Evolutionary conservation across 177 flowering plant species (phyloP).

Genomic region (Vitis hybrid): DNA sequence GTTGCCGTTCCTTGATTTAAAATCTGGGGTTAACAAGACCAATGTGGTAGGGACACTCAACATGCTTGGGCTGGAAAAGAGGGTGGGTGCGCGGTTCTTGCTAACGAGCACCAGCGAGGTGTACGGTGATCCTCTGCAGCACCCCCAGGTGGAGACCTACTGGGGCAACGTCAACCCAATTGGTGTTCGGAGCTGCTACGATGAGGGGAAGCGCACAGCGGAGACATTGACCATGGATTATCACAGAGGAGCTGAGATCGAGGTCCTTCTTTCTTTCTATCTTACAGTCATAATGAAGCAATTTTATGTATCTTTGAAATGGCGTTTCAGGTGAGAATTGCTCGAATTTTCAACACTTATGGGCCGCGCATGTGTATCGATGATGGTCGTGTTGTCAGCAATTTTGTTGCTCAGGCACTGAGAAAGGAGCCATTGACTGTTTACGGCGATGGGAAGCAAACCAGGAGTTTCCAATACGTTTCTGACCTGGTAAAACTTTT

Average conservation of each 20-base stretch:
- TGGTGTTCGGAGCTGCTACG: conserved; percentile 61
- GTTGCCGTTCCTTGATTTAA: conserved; percentile 26
- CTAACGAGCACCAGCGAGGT: conserved; percentile 86
- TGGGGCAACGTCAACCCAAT: conserved; percentile 92
- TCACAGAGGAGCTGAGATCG: conserved; percentile 47
- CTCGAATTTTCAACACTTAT: conserved; percentile 34
- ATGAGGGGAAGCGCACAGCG: conserved; percentile 58
- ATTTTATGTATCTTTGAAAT: background rate
- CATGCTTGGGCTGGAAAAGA: conserved; percentile 80
- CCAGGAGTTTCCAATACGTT: conserved; percentile 43
- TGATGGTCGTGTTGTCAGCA: conserved; percentile 40
- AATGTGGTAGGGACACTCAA: conserved; percentile 83
- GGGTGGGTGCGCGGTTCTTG: conserved; percentile 73
- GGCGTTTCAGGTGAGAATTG: conserved; percentile 24
- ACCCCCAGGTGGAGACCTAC: conserved; percentile 78
- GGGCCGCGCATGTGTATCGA: conserved; percentile 39
- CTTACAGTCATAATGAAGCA: no score
- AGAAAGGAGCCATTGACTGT: conserved; percentile 40
- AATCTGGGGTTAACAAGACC: conserved; percentile 52
- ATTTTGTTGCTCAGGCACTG: conserved; percentile 38
- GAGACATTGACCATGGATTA: conserved; percentile 59
- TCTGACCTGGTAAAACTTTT: conserved; percentile 30
- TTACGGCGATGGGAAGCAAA: conserved; percentile 43
- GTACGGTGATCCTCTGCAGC: conserved; percentile 82
- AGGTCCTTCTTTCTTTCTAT: conserved; percentile 21